A percentile compares a stretch with the other conserved stretches of the same genome.
These are phyloP conservation scores for Pseudopithomyces maydicus DNA, from an alignment of 2,329 filamentous ascomycete genomes.

Conservation along the genomic window DNA sequence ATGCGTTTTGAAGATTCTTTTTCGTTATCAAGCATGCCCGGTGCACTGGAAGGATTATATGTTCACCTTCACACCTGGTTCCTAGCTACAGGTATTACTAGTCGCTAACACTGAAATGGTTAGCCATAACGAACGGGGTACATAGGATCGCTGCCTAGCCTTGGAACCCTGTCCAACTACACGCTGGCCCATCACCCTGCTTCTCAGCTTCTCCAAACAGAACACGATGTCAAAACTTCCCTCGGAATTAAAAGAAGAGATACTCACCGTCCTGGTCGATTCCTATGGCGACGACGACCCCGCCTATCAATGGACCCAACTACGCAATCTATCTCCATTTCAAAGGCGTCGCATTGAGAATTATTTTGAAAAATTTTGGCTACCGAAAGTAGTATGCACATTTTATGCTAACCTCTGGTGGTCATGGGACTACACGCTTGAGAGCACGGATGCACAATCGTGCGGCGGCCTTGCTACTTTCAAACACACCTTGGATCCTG, in stretches of 20 bases:
- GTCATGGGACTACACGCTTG: neutral
- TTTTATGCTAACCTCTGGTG: neutral
- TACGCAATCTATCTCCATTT: neutral
- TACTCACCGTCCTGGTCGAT: neutral
- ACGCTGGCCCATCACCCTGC: neutral
- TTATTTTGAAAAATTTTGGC: neutral
- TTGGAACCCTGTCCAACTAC: no score
- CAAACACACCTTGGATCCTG: neutral
- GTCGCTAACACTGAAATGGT: neutral
- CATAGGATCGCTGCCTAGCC: no score
- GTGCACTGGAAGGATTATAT: no score
- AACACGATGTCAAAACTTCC: neutral
- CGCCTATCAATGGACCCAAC: neutral
- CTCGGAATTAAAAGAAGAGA: neutral
- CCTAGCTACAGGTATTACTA: no score
- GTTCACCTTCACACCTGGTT: no score
- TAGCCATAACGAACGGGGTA: neutral
- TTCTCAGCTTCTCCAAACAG: neutral
- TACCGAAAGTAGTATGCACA: neutral
- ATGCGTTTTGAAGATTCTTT: no score
- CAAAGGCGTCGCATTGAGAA: neutral
- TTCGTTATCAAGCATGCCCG: no score
- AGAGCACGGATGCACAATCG: neutral
- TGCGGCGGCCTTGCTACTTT: neutral
- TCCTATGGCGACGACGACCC: neutral